Conservation (phyloP, 352 stramenopile genomes). For the Globisporangium barbulae region DNA sequence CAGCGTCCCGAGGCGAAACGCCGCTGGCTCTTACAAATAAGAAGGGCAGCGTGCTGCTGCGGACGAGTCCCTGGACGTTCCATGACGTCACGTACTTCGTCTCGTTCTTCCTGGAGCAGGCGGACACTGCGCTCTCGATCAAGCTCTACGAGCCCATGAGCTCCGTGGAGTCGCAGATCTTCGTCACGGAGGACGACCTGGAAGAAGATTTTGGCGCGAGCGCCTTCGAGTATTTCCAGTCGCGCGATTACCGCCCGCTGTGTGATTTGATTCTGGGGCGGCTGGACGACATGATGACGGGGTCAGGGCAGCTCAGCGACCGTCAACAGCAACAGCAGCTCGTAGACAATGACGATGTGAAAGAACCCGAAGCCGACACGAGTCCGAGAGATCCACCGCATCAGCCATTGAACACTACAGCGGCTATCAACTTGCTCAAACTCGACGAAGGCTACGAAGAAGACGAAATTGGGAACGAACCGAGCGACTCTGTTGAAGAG, state of each 20-base stretch:
- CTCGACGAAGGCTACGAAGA: conserved; percentile 6
- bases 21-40: conserved; percentile 4
- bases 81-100: conserved; percentile 69
- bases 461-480: background rate
- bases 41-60: conserved; percentile 33
- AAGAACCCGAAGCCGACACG: background rate
- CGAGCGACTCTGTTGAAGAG: background rate
- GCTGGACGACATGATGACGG: conserved; percentile 54
- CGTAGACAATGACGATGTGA: background rate
- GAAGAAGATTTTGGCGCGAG: conserved; percentile 47
- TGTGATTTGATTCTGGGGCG: conserved; percentile 61
- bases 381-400: background rate
- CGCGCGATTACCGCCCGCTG: conserved; percentile 43
- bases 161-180: conserved; percentile 71
- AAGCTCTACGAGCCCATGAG: conserved; percentile 81
- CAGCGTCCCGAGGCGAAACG: conserved; percentile 7
- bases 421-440: conserved; percentile 12
- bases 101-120: conserved; percentile 65
- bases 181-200: conserved; percentile 52
- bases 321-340: conserved; percentile 8
- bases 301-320: conserved; percentile 1
- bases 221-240: conserved; percentile 38
- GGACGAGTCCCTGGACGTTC: conserved; percentile 68
- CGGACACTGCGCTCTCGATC: conserved; percentile 43
- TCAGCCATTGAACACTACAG: background rate